These are phyloP conservation scores for Exutisphaerella laricina DNA, from an alignment of 2,329 filamentous ascomycete genomes.

Conservation along the genomic window DNA sequence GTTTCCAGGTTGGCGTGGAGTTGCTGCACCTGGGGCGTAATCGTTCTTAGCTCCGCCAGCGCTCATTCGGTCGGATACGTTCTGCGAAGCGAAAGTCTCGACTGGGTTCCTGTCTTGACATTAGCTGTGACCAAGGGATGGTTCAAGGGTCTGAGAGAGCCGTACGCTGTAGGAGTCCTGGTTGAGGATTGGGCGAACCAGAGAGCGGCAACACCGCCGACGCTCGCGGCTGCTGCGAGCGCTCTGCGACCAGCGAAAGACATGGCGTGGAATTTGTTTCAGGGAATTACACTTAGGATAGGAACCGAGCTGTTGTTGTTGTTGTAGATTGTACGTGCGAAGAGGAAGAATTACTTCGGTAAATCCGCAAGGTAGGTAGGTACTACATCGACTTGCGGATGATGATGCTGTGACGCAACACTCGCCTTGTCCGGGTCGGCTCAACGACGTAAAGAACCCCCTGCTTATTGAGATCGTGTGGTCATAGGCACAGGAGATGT, in stretches of 20 bases:
- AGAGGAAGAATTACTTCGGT: no score
- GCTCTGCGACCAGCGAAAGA: not conserved
- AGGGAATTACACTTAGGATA: not conserved
- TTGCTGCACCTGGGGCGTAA: constrained; percentile 5
- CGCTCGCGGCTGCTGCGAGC: not conserved
- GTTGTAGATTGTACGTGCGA: no score
- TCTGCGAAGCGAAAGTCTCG: constrained; percentile 4
- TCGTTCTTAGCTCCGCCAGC: constrained; percentile 3
- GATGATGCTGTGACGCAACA: no score
- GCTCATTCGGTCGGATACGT: constrained; percentile 6
- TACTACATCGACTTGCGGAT: no score
- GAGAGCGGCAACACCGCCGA: not conserved
- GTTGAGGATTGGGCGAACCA: not conserved
- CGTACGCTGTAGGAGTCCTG: not conserved
- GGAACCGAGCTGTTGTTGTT: not conserved
- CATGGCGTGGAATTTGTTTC: not conserved
- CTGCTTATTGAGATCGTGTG: no score
- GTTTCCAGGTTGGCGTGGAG: constrained; percentile 3
- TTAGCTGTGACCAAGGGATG: not conserved
- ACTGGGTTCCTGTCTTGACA: constrained; percentile 3
- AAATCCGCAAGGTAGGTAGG: no score
- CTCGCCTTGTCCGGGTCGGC: no score
- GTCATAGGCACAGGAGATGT: no score
- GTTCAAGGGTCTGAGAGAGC: not conserved
- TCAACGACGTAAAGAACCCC: no score